phyloP scores from a whole-genome alignment of 768 basidiomycete species.

The Agaricus bisporus region DNA sequence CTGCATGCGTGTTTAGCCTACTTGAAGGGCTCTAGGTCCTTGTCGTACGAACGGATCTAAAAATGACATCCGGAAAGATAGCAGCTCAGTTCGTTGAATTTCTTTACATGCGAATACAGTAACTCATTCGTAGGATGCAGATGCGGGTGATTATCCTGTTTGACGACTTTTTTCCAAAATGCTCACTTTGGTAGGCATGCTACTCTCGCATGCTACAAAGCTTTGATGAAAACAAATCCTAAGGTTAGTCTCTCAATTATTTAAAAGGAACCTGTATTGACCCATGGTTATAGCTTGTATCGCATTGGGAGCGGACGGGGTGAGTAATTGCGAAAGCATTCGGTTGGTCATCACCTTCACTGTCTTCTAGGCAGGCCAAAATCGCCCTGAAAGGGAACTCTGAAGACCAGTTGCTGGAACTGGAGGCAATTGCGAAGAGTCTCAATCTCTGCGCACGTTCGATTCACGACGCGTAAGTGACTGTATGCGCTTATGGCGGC shows the following conservation, averaged over 20 bases:
- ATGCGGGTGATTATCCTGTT: constrained; percentile 10
- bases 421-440: constrained; percentile 84
- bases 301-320: constrained; percentile 90
- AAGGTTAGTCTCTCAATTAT: constrained; percentile 14
- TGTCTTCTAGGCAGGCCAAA: constrained; percentile 77
- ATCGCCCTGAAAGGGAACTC: constrained; percentile 78
- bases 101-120: not conserved
- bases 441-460: constrained; percentile 88
- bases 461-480: constrained; percentile 75
- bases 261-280: constrained; percentile 19
- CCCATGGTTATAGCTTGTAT: constrained; percentile 36
- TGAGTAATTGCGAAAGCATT: constrained; percentile 22
- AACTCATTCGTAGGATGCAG: not conserved
- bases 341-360: not conserved
- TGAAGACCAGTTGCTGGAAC: constrained; percentile 79
- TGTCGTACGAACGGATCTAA: constrained; percentile 55
- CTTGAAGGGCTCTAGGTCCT: constrained; percentile 7
- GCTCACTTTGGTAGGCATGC: constrained; percentile 57
- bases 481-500: not conserved
- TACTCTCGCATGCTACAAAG: constrained; percentile 91
- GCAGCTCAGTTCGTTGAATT: constrained; percentile 63
- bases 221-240: constrained; percentile 69
- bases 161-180: not conserved
- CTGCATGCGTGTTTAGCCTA: not conserved
- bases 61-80: constrained; percentile 58